These are phyloP conservation scores for Corniculantispora saksenae DNA, from an alignment of 2,329 filamentous ascomycete genomes.

Conservation along the genomic window DNA sequence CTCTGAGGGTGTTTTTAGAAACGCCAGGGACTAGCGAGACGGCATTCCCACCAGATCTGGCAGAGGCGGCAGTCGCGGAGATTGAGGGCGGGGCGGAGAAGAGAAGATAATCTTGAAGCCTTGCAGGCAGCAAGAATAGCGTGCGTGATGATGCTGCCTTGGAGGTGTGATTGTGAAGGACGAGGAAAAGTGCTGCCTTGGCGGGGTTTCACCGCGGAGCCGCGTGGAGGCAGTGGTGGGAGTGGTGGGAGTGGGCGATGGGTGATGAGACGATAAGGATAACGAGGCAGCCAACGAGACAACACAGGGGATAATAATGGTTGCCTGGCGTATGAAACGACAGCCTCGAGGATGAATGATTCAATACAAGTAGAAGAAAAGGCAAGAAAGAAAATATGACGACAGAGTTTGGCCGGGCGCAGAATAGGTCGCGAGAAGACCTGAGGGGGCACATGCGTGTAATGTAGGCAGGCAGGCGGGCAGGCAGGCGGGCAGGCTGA, in stretches of 20 bases:
- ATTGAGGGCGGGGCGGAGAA: conserved; percentile 8
- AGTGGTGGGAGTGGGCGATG: too few relatives aligned
- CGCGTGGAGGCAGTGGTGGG: too few relatives aligned
- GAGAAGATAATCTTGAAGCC: conserved; percentile 10
- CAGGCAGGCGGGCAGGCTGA: not conserved
- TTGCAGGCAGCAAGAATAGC: conserved; percentile 15
- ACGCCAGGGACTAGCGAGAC: conserved; percentile 7
- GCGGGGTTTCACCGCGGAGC: conserved; percentile 13
- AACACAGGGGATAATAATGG: too few relatives aligned
- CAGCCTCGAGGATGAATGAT: too few relatives aligned
- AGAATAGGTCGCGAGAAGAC: not conserved
- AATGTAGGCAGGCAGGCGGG: not conserved
- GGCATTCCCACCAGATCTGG: conserved; percentile 15
- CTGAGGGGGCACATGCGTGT: not conserved
- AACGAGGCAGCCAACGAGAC: too few relatives aligned
- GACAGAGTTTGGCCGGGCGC: too few relatives aligned
- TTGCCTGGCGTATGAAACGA: too few relatives aligned
- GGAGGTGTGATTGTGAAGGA: not conserved
- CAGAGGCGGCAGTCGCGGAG: conserved; percentile 6
- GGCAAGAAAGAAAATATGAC: too few relatives aligned
- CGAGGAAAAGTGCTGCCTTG: not conserved
- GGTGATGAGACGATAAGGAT: too few relatives aligned
- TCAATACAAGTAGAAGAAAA: too few relatives aligned
- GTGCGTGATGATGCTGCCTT: not conserved
- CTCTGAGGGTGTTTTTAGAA: not conserved